Percentiles rank a stretch among this genome's conserved stretches.
phyloP scores from a whole-genome alignment of 176 grass and related monocot genomes.

The Bolboschoenus planiculmis region DNA sequence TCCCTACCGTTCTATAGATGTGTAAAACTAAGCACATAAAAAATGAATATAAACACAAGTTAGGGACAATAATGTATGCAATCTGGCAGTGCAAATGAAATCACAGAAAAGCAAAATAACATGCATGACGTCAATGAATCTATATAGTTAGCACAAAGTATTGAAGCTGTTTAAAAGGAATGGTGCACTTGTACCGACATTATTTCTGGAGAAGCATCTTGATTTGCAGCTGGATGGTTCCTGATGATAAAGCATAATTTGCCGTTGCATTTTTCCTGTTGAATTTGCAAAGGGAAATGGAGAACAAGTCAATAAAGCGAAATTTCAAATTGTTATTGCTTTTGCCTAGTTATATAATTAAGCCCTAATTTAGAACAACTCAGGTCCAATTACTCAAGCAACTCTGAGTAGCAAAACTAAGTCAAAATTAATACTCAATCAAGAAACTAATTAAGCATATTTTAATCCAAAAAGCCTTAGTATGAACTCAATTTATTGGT shows the following conservation, averaged over 20 bases:
- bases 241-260: slow-evolving; percentile 8
- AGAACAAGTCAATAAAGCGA: neutral
- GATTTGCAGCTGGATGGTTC: neutral
- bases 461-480: neutral
- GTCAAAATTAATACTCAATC: neutral
- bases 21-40: neutral
- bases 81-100: slow-evolving; percentile 7
- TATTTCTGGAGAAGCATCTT: slow-evolving; percentile 5
- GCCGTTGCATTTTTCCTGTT: neutral
- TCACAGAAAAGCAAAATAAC: neutral
- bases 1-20: neutral
- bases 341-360: neutral
- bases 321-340: neutral
- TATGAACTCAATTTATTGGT: neutral
- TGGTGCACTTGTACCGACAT: neutral
- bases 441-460: neutral
- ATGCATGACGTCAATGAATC: neutral
- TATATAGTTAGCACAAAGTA: neutral
- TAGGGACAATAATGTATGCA: neutral
- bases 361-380: neutral
- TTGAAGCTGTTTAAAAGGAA: neutral
- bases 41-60: neutral
- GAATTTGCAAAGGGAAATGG: neutral
- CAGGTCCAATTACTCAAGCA: neutral
- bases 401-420: neutral